Conservation (phyloP, 495 filamentous ascomycete species). For the Cercophora newfieldiana region DNA sequence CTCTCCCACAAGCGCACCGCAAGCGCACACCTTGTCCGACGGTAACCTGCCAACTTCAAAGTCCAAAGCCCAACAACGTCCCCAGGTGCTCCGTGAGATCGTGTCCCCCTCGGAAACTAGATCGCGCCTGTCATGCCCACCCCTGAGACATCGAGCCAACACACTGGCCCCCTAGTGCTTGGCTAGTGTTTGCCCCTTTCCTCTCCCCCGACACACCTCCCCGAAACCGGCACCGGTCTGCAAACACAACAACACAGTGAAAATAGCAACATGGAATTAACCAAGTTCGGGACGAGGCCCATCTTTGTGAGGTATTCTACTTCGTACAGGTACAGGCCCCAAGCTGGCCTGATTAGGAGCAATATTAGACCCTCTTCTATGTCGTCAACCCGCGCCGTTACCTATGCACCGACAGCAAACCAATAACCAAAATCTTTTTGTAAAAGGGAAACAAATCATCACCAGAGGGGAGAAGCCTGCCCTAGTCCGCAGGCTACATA, state of each 20-base stretch:
- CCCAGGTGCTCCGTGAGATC: not conserved
- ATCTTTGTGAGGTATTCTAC: not conserved
- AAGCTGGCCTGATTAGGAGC: not conserved
- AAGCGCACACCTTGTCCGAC: not conserved
- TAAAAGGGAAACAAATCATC: too few species aligned
- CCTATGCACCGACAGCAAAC: not conserved
- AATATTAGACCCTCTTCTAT: constrained; percentile 3
- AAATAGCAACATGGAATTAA: not conserved
- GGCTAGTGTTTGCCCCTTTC: not conserved
- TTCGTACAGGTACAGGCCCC: not conserved
- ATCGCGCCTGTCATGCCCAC: not conserved
- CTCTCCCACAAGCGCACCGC: too few species aligned
- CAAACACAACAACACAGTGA: too few species aligned
- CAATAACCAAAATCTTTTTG: not conserved
- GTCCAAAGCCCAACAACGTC: not conserved
- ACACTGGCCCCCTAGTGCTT: not conserved
- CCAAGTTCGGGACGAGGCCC: not conserved
- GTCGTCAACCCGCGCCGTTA: constrained; percentile 1
- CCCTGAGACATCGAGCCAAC: not conserved
- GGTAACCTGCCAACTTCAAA: not conserved
- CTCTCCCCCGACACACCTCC: not conserved
- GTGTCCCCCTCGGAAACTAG: not conserved
- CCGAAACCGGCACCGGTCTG: too few species aligned
- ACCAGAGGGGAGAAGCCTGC: not conserved
- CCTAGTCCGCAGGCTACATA: not conserved